Percentiles rank a stretch among this genome's conserved stretches.
Conservation (phyloP, 306 rosid genomes). For the Quercus suber region DNA sequence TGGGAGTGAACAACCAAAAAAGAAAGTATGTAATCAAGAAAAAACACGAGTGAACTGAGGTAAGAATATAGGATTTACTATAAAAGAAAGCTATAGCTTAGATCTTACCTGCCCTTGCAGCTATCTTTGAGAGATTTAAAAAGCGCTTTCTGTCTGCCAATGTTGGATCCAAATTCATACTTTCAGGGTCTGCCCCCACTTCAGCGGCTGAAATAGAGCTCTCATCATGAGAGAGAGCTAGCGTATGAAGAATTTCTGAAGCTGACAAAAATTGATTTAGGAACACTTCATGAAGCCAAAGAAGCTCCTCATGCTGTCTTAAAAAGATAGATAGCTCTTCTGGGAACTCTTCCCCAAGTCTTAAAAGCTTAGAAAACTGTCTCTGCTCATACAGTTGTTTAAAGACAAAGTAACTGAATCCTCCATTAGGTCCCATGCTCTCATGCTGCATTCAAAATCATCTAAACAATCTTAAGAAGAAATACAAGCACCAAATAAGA, state of each 20-base stretch:
- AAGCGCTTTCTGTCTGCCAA: constrained; percentile 77
- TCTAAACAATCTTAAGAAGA: constrained; percentile 18
- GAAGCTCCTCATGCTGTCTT: constrained; percentile 78
- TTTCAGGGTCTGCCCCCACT: constrained; percentile 42
- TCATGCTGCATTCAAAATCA: constrained; percentile 67
- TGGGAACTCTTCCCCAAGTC: constrained; percentile 95
- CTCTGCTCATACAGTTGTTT: constrained; percentile 62
- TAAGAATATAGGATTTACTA: not conserved
- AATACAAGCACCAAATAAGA: constrained; percentile 11
- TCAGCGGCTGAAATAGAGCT: constrained; percentile 40
- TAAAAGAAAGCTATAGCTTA: not conserved
- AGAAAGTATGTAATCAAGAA: constrained; percentile 6
- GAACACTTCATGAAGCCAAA: constrained; percentile 94
- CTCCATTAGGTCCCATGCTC: constrained; percentile 92
- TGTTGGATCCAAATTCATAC: constrained; percentile 34
- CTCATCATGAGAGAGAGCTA: constrained; percentile 71
- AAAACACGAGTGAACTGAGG: not conserved
- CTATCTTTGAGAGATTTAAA: constrained; percentile 83
- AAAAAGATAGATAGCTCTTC: constrained; percentile 76
- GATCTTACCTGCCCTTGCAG: constrained; percentile 81
- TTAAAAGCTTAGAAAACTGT: constrained; percentile 81
- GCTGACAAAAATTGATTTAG: constrained; percentile 84
- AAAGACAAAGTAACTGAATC: constrained; percentile 80
- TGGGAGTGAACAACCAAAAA: not conserved
- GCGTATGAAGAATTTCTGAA: constrained; percentile 79